phyloP scores from a whole-genome alignment of 192 early-diverging fungal genomes.

The Gamsiella multidivaricata region DNA sequence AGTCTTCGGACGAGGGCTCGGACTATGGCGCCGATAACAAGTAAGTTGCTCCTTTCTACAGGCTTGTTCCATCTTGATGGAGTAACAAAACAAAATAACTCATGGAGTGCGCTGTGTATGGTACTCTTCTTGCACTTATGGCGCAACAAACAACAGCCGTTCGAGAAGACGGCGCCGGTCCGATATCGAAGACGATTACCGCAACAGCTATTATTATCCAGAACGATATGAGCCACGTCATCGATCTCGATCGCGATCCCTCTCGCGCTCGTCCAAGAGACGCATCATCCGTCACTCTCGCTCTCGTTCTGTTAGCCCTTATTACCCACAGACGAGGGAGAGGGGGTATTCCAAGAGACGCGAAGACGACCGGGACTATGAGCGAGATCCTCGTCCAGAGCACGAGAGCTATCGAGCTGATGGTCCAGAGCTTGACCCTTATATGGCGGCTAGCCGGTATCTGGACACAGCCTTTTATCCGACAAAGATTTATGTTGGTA shows the following conservation, averaged over 20 bases:
- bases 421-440: conserved; percentile 16
- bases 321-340: conserved; percentile 20
- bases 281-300: conserved; percentile 33
- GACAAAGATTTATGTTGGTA: conserved; percentile 61
- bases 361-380: neutral
- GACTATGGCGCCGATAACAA: conserved; percentile 24
- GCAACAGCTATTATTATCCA: conserved; percentile 16
- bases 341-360: conserved; percentile 13
- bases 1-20: conserved; percentile 45
- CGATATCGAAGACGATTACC: conserved; percentile 32
- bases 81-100: neutral
- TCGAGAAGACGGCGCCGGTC: conserved; percentile 31
- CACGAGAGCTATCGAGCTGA: conserved; percentile 1
- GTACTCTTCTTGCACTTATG: neutral
- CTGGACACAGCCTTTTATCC: conserved; percentile 62
- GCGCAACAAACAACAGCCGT: conserved; percentile 16
- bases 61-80: too few relatives aligned
- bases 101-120: neutral
- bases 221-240: conserved; percentile 29
- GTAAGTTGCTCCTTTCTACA: too few relatives aligned
- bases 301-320: conserved; percentile 46
- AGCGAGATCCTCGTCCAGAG: neutral
- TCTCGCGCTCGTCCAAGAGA: conserved; percentile 22
- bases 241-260: conserved; percentile 31
- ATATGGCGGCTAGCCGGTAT: conserved; percentile 56